Percentiles rank a stretch among this genome's conserved stretches.
Evolutionary conservation across 306 rosid species (phyloP).

Genomic region (Coriaria nepalensis): DNA sequence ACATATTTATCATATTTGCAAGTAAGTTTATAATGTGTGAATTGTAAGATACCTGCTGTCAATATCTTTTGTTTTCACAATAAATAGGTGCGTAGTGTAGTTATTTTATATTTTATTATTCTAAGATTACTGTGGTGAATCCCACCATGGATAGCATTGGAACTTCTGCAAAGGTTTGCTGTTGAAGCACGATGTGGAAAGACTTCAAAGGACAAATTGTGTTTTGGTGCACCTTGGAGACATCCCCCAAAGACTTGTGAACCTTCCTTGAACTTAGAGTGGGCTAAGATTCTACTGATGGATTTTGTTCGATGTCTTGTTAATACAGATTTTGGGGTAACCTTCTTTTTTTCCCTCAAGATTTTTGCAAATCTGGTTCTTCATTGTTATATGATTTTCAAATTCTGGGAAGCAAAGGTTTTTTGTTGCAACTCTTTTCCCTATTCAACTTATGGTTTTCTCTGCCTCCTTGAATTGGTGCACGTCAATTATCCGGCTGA

Average conservation of each 20-base stretch:
- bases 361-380: not conserved
- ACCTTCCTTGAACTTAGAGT: conserved; percentile 36
- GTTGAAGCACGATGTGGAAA: conserved; percentile 46
- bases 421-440: not conserved
- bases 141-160: conserved; percentile 89
- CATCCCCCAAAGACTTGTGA: conserved; percentile 65
- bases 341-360: conserved; percentile 3
- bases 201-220: conserved; percentile 53
- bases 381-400: not conserved
- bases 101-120: conserved; percentile 15
- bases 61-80: no score
- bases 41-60: no score
- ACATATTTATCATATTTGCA: conserved; percentile 85
- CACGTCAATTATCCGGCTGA: conserved; percentile 81
- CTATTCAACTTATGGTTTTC: conserved; percentile 8
- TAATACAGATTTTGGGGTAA: conserved; percentile 84
- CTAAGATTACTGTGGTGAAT: conserved; percentile 66
- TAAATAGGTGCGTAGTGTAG: conserved; percentile 8
- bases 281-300: conserved; percentile 91
- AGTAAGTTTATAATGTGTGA: conserved; percentile 38
- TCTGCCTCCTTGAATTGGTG: conserved; percentile 10
- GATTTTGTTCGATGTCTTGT: conserved; percentile 67
- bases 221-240: conserved; percentile 98
- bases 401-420: not conserved
- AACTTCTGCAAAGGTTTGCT: conserved; percentile 62